Conservation (phyloP, 164 flowering plant genomes). For the Nymphaea thermarum region DNA sequence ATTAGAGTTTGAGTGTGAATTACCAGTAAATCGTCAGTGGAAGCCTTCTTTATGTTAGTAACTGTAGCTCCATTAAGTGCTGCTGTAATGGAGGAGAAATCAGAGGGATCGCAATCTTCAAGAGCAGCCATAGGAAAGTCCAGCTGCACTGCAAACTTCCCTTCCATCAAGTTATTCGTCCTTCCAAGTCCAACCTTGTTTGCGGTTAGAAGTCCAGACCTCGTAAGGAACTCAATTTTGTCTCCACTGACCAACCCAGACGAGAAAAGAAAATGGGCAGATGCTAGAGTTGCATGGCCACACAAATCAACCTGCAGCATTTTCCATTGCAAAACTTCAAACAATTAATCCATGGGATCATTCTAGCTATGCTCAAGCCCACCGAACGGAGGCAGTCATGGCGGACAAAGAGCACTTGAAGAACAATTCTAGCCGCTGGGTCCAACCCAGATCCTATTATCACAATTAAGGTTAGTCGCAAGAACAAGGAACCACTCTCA, state of each 20-base stretch:
- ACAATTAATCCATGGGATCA: too few species aligned
- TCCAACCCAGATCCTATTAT: too few species aligned
- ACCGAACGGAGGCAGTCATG: too few species aligned
- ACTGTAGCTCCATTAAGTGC: slow-evolving; percentile 45
- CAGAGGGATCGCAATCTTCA: slow-evolving; percentile 29
- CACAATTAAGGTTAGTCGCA: too few species aligned
- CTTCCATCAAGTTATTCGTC: background rate
- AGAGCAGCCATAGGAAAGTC: slow-evolving; percentile 42
- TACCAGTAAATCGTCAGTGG: slow-evolving; percentile 39
- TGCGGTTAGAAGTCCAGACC: slow-evolving; percentile 61
- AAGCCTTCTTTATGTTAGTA: slow-evolving; percentile 34
- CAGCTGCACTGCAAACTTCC: slow-evolving; percentile 39
- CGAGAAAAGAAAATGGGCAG: slow-evolving; percentile 36
- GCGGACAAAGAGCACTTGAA: too few species aligned
- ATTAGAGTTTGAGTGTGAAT: background rate
- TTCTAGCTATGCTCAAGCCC: too few species aligned
- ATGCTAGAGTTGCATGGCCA: slow-evolving; percentile 29
- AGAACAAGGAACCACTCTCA: too few species aligned
- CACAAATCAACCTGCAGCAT: slow-evolving; percentile 19
- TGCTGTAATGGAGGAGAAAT: slow-evolving; percentile 26
- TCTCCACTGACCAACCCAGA: slow-evolving; percentile 20
- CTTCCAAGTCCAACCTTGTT: slow-evolving; percentile 21
- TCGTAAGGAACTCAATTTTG: slow-evolving; percentile 44
- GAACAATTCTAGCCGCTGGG: too few species aligned
- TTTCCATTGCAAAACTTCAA: too few species aligned